Percentiles rank a stretch among this genome's conserved stretches.
Evolutionary conservation across 257 asterid genomes (phyloP).

Genomic region (Penstemon newberryi): DNA sequence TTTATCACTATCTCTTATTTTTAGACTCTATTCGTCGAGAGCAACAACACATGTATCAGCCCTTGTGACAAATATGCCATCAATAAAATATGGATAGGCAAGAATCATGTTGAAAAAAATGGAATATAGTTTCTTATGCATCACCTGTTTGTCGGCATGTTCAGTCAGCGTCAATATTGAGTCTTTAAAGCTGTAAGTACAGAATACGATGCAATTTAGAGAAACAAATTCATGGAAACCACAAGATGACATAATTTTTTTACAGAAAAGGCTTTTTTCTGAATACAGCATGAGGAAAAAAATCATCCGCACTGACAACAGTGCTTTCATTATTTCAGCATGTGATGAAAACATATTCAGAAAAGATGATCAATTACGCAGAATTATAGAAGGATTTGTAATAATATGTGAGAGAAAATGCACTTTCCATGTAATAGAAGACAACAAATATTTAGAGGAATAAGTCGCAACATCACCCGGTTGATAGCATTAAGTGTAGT

Average conservation of each 20-base stretch:
- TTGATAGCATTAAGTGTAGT: background rate
- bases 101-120: slow-evolving; percentile 7
- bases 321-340: slow-evolving; percentile 8
- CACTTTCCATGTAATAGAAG: background rate
- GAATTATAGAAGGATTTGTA: background rate
- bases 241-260: slow-evolving; percentile 6
- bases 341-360: background rate
- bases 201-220: slow-evolving; percentile 26
- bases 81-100: background rate
- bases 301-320: slow-evolving; percentile 7
- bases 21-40: too few relatives aligned
- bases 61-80: slow-evolving; percentile 6
- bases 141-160: slow-evolving; percentile 54
- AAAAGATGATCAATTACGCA: too few relatives aligned
- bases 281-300: background rate
- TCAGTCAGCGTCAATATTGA: slow-evolving; percentile 49
- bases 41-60: too few relatives aligned
- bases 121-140: slow-evolving; percentile 1
- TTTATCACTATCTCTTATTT: too few relatives aligned
- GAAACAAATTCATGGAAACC: slow-evolving; percentile 3
- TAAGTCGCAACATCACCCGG: background rate
- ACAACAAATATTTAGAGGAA: slow-evolving; percentile 6
- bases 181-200: slow-evolving; percentile 49
- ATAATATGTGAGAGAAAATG: background rate
- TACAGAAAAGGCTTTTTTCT: background rate